A percentile compares a stretch with the other conserved stretches of the same genome.
phyloP scores from a whole-genome alignment of 2,329 filamentous ascomycete species.

The Colletotrichum shisoi region DNA sequence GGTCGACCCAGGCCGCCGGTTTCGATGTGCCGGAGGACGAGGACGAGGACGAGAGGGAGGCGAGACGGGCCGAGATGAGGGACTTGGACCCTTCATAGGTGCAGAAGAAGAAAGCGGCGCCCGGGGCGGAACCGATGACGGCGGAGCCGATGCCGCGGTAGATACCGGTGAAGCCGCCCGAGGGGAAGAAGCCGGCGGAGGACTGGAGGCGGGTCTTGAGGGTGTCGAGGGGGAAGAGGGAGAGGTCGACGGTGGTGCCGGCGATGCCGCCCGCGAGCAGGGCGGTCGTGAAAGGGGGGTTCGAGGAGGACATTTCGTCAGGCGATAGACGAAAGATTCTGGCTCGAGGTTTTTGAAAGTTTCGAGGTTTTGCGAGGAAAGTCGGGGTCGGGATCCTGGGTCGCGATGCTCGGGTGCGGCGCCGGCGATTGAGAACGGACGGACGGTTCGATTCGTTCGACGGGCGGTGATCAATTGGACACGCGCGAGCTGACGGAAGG shows the following conservation, averaged over 20 bases:
- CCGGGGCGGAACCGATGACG: conserved; percentile 88
- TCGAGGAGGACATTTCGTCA: conserved; percentile 36
- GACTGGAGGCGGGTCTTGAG: conserved; percentile 98
- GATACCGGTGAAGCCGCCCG: conserved; percentile 88
- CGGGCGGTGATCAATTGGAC: background rate
- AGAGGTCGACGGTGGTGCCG: conserved; percentile 94
- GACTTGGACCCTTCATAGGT: conserved; percentile 83
- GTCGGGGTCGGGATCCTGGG: conserved; percentile 1
- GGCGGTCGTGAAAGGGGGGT: conserved; percentile 63
- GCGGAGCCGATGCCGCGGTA: conserved; percentile 92
- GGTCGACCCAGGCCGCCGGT: conserved; percentile 40
- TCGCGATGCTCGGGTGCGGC: conserved; percentile 20
- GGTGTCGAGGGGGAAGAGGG: conserved; percentile 97
- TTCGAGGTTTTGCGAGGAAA: background rate
- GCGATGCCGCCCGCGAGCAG: conserved; percentile 86
- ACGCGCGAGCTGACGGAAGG: too few relatives aligned
- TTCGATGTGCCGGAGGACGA: background rate
- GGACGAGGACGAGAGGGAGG: conserved; percentile 45
- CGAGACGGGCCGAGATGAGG: conserved; percentile 51
- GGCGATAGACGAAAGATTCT: background rate
- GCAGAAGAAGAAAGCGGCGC: conserved; percentile 96
- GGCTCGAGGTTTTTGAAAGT: background rate
- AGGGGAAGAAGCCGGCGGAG: conserved; percentile 75
- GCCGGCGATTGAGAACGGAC: background rate
- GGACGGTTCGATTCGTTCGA: background rate